Evolutionary conservation across 768 basidiomycete species (phyloP).

Genomic region (Leccinum uliginosum): DNA sequence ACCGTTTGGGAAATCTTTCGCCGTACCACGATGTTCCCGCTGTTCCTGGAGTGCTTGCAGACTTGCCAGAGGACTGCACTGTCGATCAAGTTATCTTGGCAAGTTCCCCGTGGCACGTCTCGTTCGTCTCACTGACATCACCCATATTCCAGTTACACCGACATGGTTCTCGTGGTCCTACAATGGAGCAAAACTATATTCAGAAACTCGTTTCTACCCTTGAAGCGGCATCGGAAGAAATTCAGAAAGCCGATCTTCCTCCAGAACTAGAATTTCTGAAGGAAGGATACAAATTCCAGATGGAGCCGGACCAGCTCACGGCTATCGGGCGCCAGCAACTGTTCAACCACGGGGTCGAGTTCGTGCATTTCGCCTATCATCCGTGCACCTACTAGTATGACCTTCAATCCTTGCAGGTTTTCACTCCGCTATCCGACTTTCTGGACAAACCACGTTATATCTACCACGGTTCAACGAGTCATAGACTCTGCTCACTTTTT

Average conservation of each 20-base stretch:
- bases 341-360: slow-evolving; percentile 39
- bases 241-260: slow-evolving; percentile 30
- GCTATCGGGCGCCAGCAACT: slow-evolving; percentile 33
- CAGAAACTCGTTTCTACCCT: slow-evolving; percentile 31
- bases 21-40: slow-evolving; percentile 35
- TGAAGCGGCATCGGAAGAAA: slow-evolving; percentile 14
- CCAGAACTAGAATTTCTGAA: slow-evolving; percentile 33
- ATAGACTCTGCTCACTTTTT: slow-evolving; percentile 41
- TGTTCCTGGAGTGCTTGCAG: slow-evolving; percentile 22
- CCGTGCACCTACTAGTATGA: neutral
- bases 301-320: slow-evolving; percentile 35
- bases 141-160: slow-evolving; percentile 33
- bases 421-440: slow-evolving; percentile 19
- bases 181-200: slow-evolving; percentile 25
- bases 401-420: slow-evolving; percentile 9
- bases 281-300: slow-evolving; percentile 30
- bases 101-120: neutral
- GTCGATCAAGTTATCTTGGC: slow-evolving; percentile 40
- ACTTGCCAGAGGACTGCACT: slow-evolving; percentile 37
- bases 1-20: slow-evolving; percentile 32
- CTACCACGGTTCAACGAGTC: slow-evolving; percentile 22
- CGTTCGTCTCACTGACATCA: neutral
- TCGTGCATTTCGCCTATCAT: slow-evolving; percentile 5
- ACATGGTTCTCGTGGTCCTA: slow-evolving; percentile 39
- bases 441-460: slow-evolving; percentile 10